Percentiles rank a stretch among this genome's conserved stretches.
phyloP scores from a whole-genome alignment of 1,139 yeast species.

The Geotrichum klebahnii region DNA sequence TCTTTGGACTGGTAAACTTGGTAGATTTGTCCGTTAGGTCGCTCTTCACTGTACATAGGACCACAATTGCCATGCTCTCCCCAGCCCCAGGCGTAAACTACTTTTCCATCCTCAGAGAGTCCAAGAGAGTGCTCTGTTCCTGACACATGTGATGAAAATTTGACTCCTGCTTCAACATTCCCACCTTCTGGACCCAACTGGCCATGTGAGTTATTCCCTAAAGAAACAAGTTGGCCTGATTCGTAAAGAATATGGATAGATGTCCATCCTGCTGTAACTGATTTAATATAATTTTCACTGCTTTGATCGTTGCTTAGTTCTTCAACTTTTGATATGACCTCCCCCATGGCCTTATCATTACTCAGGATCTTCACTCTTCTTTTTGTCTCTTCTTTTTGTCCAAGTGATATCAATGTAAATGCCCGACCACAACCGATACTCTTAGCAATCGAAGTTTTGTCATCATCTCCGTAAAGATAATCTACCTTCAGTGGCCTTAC shows the following conservation, averaged over 20 bases:
- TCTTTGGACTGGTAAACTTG: not conserved
- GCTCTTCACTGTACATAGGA: slow-evolving; percentile 26
- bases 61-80: slow-evolving; percentile 99
- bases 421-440: slow-evolving; percentile 17
- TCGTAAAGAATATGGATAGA: slow-evolving; percentile 51
- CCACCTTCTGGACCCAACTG: slow-evolving; percentile 48
- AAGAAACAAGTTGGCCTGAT: slow-evolving; percentile 42
- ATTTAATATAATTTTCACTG: slow-evolving; percentile 8
- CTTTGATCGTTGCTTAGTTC: slow-evolving; percentile 17
- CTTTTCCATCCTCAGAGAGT: slow-evolving; percentile 31
- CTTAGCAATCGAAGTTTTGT: not conserved
- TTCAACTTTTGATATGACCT: not conserved
- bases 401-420: slow-evolving; percentile 7
- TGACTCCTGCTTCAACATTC: slow-evolving; percentile 7
- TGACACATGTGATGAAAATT: slow-evolving; percentile 38
- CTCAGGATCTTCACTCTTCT: not conserved
- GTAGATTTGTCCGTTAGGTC: slow-evolving; percentile 7
- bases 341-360: not conserved
- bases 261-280: slow-evolving; percentile 71
- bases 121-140: slow-evolving; percentile 89
- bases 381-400: not conserved
- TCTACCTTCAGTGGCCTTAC: not conserved
- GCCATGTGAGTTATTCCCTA: slow-evolving; percentile 75
- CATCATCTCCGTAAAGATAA: not conserved
- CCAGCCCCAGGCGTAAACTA: slow-evolving; percentile 89